Evolutionary conservation across 371 early-diverging fungal species (phyloP).

Genomic region (Chytridium lagenaria): DNA sequence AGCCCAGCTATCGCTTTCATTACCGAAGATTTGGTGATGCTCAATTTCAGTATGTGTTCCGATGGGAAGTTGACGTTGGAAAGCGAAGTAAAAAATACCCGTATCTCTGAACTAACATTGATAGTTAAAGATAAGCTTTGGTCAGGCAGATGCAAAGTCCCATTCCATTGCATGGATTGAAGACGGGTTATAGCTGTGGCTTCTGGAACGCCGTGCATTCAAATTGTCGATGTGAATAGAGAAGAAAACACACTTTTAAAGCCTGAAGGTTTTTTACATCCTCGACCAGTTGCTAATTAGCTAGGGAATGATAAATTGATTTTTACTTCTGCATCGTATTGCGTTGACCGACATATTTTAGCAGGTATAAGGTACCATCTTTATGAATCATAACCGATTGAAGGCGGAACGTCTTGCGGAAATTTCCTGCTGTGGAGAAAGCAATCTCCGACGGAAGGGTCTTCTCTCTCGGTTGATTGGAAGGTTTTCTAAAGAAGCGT

Average conservation of each 20-base stretch:
- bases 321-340: slow-evolving; percentile 35
- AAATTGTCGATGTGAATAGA: slow-evolving; percentile 35
- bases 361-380: slow-evolving; percentile 27
- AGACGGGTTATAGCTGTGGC: slow-evolving; percentile 33
- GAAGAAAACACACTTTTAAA: slow-evolving; percentile 48
- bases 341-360: slow-evolving; percentile 34
- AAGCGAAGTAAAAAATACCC: slow-evolving; percentile 28
- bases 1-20: slow-evolving; percentile 42
- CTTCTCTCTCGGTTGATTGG: background rate
- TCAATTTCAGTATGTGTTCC: slow-evolving; percentile 36
- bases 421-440: background rate
- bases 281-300: slow-evolving; percentile 21
- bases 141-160: slow-evolving; percentile 23
- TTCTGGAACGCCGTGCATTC: slow-evolving; percentile 30
- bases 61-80: slow-evolving; percentile 53
- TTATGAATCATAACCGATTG: background rate
- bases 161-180: slow-evolving; percentile 39
- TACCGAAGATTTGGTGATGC: slow-evolving; percentile 40
- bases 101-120: background rate
- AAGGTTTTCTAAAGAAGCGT: too few species aligned
- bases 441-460: background rate
- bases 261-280: slow-evolving; percentile 27
- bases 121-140: slow-evolving; percentile 52
- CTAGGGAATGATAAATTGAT: slow-evolving; percentile 26
- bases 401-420: background rate